phyloP scores from a whole-genome alignment of 2,329 filamentous ascomycete genomes.

The Verticillium klebahnii region DNA sequence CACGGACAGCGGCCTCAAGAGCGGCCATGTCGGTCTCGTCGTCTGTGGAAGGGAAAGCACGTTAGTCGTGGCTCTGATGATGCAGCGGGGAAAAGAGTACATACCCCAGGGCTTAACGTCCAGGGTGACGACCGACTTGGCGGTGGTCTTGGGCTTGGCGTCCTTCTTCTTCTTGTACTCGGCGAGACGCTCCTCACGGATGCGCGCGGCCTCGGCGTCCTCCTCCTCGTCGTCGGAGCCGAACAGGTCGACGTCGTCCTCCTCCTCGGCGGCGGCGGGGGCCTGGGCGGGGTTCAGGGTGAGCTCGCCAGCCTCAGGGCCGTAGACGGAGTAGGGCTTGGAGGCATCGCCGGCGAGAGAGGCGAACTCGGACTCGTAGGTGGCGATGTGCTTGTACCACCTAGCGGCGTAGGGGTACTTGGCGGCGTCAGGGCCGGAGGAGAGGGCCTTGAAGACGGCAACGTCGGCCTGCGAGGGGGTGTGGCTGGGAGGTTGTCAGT shows the following conservation, averaged over 20 bases:
- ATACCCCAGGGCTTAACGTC: constrained; percentile 99
- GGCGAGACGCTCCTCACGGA: constrained; percentile 85
- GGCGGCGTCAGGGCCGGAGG: constrained; percentile 66
- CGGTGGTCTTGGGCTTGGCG: constrained; percentile 81
- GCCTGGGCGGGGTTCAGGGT: constrained; percentile 85
- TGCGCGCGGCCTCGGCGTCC: constrained; percentile 76
- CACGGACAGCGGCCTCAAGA: constrained; percentile 75
- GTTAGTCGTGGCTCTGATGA: constrained; percentile 14
- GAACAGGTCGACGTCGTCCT: constrained; percentile 90
- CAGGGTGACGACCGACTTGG: constrained; percentile 93
- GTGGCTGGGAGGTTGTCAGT: constrained; percentile 31
- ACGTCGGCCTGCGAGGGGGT: constrained; percentile 91
- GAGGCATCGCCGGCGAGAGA: constrained; percentile 86
- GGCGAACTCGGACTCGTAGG: constrained; percentile 88
- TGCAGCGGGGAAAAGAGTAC: constrained; percentile 28
- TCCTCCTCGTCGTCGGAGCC: constrained; percentile 92
- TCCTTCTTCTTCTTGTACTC: constrained; percentile 98
- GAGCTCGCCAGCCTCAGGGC: constrained; percentile 73
- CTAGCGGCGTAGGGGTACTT: constrained; percentile 93
- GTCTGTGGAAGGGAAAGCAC: constrained; percentile 41
- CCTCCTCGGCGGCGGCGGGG: constrained; percentile 64
- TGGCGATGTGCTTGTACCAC: constrained; percentile 98
- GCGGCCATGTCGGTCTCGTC: constrained; percentile 89
- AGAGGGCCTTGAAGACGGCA: constrained; percentile 87
- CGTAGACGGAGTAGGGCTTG: constrained; percentile 85